Percentiles rank a stretch among this genome's conserved stretches.
These are phyloP conservation scores for Eutypa lata DNA, from an alignment of 2,329 filamentous ascomycete genomes.

Conservation along the genomic window DNA sequence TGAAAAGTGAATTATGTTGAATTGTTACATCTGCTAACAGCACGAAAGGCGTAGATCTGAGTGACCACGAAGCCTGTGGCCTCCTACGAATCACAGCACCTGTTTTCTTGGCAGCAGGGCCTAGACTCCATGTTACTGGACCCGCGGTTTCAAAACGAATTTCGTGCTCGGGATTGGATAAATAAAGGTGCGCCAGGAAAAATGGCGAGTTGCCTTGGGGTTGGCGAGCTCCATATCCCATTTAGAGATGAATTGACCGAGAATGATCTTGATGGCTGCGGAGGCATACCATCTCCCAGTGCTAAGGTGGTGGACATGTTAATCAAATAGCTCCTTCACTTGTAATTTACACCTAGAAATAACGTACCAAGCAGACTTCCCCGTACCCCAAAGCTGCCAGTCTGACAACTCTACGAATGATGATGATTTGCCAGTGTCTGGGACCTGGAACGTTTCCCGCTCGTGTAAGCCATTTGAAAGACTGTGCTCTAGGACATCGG, in stretches of 20 bases:
- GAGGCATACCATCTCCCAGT: slow-evolving; percentile 6
- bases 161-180: background rate
- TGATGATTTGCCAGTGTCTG: background rate
- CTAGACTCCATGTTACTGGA: too few relatives aligned
- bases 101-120: too few relatives aligned
- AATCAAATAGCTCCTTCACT: background rate
- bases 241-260: slow-evolving; percentile 1
- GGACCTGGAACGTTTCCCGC: background rate
- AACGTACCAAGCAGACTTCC: slow-evolving; percentile 6
- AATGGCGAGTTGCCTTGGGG: background rate
- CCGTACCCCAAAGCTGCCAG: slow-evolving; percentile 2
- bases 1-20: too few relatives aligned
- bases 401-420: background rate
- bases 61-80: too few relatives aligned
- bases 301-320: background rate
- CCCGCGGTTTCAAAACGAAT: background rate
- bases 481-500: background rate
- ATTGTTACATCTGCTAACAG: too few relatives aligned
- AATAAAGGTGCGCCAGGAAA: slow-evolving; percentile 1
- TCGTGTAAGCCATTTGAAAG: background rate
- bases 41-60: too few relatives aligned
- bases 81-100: too few relatives aligned
- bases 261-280: slow-evolving; percentile 3
- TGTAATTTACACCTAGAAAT: background rate
- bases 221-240: slow-evolving; percentile 3